A percentile compares a stretch with the other conserved stretches of the same genome.
Conservation (phyloP, 441 rosid genomes). For the Adansonia rubrostipa region DNA sequence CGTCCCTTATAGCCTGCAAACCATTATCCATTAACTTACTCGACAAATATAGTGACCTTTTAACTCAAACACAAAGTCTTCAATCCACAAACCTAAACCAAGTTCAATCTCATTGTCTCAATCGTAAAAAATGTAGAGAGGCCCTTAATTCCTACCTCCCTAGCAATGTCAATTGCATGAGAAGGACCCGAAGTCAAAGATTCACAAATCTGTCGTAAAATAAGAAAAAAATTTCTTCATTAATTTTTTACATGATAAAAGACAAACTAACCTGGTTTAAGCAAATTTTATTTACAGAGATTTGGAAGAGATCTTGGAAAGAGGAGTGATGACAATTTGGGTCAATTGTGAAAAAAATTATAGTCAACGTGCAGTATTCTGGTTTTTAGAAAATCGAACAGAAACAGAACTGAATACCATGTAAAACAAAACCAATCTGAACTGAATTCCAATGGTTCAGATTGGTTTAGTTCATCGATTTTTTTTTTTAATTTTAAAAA, state of each 20-base stretch:
- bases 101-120: conserved; percentile 21
- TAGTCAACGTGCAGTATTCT: too few relatives aligned
- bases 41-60: not conserved
- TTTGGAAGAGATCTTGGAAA: not conserved
- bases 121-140: not conserved
- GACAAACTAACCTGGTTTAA: not conserved
- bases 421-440: too few relatives aligned
- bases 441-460: too few relatives aligned
- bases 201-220: conserved; percentile 67
- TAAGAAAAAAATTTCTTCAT: not conserved
- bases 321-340: too few relatives aligned
- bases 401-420: too few relatives aligned
- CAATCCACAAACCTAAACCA: conserved; percentile 14
- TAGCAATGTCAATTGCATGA: conserved; percentile 90
- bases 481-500: too few relatives aligned
- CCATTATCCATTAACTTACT: conserved; percentile 28
- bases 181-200: conserved; percentile 89
- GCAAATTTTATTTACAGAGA: not conserved
- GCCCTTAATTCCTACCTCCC: conserved; percentile 63
- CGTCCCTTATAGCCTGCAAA: conserved; percentile 83
- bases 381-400: too few relatives aligned
- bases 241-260: too few relatives aligned
- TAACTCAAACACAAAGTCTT: not conserved
- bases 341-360: too few relatives aligned
- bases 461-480: too few relatives aligned